Evolutionary conservation across 2,329 filamentous ascomycete genomes (phyloP).

Genomic region (Fusarium chuoi): DNA sequence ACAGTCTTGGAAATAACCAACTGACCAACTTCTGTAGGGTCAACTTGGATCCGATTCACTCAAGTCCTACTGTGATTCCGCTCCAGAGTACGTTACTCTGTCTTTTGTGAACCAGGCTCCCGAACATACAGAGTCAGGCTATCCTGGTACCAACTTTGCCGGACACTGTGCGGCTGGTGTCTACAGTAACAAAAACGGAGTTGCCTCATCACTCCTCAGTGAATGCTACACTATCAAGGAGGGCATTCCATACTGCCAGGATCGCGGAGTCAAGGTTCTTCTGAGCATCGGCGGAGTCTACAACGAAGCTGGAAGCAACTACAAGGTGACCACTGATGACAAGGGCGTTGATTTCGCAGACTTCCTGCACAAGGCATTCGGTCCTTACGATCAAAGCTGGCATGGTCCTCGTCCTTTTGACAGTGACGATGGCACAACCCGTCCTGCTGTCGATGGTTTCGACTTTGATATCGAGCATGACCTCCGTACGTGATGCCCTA

Average conservation of each 20-base stretch:
- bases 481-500: constrained; percentile 43
- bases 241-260: constrained; percentile 56
- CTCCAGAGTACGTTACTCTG: constrained; percentile 52
- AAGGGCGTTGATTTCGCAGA: constrained; percentile 52
- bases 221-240: constrained; percentile 51
- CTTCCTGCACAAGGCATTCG: constrained; percentile 53
- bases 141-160: constrained; percentile 54
- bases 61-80: constrained; percentile 50
- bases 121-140: constrained; percentile 49
- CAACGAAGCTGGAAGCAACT: constrained; percentile 44
- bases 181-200: constrained; percentile 38
- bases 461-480: constrained; percentile 55
- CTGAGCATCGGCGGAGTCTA: constrained; percentile 54
- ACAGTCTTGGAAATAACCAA: background rate
- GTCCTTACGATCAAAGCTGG: constrained; percentile 48
- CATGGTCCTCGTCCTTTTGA: constrained; percentile 54
- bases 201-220: constrained; percentile 47
- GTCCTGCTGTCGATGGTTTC: constrained; percentile 53
- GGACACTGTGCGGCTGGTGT: constrained; percentile 50
- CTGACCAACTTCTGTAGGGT: constrained; percentile 44
- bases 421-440: constrained; percentile 33
- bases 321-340: constrained; percentile 45
- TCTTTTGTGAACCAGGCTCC: constrained; percentile 53
- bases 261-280: constrained; percentile 55
- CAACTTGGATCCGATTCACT: constrained; percentile 50